Evolutionary conservation across 805 yeast genomes (phyloP), one percentile per base, ranked within the genome.

Genomic region (Lipomyces mesembrius): DNA sequence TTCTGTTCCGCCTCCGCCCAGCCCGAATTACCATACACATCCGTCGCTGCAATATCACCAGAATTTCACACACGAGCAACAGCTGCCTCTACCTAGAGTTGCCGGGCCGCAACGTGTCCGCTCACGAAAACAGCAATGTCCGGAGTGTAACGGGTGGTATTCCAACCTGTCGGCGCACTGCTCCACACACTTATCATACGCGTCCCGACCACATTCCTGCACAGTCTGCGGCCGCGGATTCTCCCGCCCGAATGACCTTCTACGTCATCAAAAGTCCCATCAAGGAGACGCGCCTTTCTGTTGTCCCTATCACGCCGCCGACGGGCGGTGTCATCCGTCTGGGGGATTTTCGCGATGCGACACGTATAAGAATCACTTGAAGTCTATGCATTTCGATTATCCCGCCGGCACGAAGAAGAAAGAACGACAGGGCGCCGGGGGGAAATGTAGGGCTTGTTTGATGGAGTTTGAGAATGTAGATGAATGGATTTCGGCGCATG

Each of bases 311-410:
- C 85, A 82, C 73, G 71, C 77, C 49, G 70, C 73, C 75, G 79
- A 32, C 73, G 74, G 32, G 62, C 67, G 73, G 57, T 92, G 97
- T 75, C 98, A 92, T 76, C 85, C 85, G 63, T 86, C 91, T 7
- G 98, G 98, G 4, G 87, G 90, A 37, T 92, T 92, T 74, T 87
- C 92, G 12, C 83, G 98, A 60, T 90, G 97, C 76, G 98, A 92
- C 76, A 92, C 98, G 3, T 92, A 86, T 79, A 92, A 92, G 75
- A 92, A 92, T 78, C 98, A 92, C 78, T 81, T 92, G 68, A 91
- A 90, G 76, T 96, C 97, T 1, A 83, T 92, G 68, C 98, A 92
- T 75, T 92, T 92, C 77, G 89, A 86, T 71, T 92, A 92, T 77
- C 97, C 97, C 4, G 84, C 84, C 52, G 97, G 97, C 6, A 92